Conservation (phyloP, 108 stramenopile genomes). For the Conticribra guillardii region DNA sequence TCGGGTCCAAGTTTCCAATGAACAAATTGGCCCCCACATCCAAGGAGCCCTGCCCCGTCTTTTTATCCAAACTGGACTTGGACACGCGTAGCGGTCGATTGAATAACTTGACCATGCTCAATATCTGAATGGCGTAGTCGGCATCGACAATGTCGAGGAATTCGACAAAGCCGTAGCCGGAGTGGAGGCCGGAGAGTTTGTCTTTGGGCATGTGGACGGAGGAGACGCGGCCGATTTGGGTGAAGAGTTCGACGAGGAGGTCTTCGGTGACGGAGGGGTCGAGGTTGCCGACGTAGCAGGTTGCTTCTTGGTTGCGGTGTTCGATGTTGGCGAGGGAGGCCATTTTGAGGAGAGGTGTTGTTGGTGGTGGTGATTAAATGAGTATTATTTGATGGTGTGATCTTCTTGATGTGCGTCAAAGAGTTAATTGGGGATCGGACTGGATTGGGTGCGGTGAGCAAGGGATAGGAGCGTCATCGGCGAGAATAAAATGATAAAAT, state of each 20-base stretch:
- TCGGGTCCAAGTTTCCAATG: slow-evolving; percentile 95
- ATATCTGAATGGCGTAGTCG: slow-evolving; percentile 95
- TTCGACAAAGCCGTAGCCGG: slow-evolving; percentile 98
- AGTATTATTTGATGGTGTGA: no score
- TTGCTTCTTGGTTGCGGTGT: slow-evolving; percentile 99
- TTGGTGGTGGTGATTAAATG: no score
- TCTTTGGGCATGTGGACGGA: slow-evolving; percentile 99
- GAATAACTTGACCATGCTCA: slow-evolving; percentile 97
- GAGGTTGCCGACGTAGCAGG: slow-evolving; percentile 96
- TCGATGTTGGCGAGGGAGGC: slow-evolving; percentile 91
- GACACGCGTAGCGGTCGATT: slow-evolving; percentile 90
- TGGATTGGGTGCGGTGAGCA: no score
- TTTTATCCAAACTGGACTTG: slow-evolving; percentile 89
- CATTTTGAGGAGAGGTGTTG: no score
- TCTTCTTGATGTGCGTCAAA: no score
- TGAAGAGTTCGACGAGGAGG: slow-evolving; percentile 94
- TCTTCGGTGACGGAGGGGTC: slow-evolving; percentile 88
- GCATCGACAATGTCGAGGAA: slow-evolving; percentile 92
- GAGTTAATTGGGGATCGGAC: no score
- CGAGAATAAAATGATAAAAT: no score
- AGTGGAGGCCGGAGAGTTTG: slow-evolving; percentile 86
- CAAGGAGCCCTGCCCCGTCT: slow-evolving; percentile 55
- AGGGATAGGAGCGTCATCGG: no score
- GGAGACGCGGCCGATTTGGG: slow-evolving; percentile 92
- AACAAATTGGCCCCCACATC: slow-evolving; percentile 99